Evolutionary conservation across 2,329 filamentous ascomycete genomes (phyloP).

Genomic region (Hymenoscyphus infarciens): DNA sequence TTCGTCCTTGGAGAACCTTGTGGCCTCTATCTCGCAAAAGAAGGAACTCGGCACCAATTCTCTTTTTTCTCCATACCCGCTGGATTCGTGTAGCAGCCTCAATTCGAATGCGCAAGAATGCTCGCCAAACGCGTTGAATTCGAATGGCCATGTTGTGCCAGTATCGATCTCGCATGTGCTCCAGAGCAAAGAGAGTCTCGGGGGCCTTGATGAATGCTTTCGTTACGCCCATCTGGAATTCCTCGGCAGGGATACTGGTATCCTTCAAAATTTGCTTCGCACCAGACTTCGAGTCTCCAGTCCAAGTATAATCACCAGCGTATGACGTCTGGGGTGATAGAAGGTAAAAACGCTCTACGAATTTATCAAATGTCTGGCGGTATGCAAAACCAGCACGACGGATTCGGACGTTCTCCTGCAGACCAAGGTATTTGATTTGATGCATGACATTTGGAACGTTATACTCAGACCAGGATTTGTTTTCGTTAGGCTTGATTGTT

Average conservation of each 20-base stretch:
- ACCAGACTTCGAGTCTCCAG: slow-evolving; percentile 80
- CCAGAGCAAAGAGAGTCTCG: slow-evolving; percentile 91
- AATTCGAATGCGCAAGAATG: slow-evolving; percentile 86
- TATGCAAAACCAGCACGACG: slow-evolving; percentile 95
- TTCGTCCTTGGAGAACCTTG: slow-evolving; percentile 73
- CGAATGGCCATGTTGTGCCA: slow-evolving; percentile 99
- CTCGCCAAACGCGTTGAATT: slow-evolving; percentile 96
- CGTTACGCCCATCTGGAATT: slow-evolving; percentile 94
- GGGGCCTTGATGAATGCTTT: slow-evolving; percentile 99
- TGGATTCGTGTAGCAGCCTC: slow-evolving; percentile 95
- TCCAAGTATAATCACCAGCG: slow-evolving; percentile 96
- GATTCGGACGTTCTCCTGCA: slow-evolving; percentile 99
- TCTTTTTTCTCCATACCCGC: slow-evolving; percentile 91
- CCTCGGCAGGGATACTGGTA: slow-evolving; percentile 89
- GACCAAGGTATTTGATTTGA: slow-evolving; percentile 97
- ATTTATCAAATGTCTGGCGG: slow-evolving; percentile 95
- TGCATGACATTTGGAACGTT: slow-evolving; percentile 90
- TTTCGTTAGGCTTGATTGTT: slow-evolving; percentile 99
- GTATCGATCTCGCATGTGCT: slow-evolving; percentile 96
- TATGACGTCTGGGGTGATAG: slow-evolving; percentile 93
- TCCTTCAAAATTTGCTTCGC: slow-evolving; percentile 93
- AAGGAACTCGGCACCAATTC: slow-evolving; percentile 83
- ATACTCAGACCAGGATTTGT: slow-evolving; percentile 93
- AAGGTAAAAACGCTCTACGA: slow-evolving; percentile 94
- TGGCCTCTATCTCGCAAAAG: slow-evolving; percentile 87